These are phyloP conservation scores for Strombidium stylifer DNA, from an alignment of 73 alveolate species.

Conservation along the genomic window DNA sequence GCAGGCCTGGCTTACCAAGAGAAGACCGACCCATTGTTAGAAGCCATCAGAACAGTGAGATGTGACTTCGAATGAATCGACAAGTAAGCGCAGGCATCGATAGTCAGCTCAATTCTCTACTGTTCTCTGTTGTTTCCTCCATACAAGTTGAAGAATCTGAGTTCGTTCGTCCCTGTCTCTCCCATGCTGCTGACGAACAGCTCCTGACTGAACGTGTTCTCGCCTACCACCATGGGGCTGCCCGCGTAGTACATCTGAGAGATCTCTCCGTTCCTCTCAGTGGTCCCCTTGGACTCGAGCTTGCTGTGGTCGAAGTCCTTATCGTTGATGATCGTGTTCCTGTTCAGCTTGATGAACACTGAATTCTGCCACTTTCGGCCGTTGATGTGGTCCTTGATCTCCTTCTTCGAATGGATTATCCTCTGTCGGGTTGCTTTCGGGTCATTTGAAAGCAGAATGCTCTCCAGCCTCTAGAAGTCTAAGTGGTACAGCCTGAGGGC, in stretches of 20 bases:
- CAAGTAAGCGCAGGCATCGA: conserved; percentile 37
- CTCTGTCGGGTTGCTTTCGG: too few relatives aligned
- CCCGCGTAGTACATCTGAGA: too few relatives aligned
- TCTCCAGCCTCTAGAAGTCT: not conserved
- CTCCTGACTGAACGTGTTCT: too few relatives aligned
- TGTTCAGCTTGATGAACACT: conserved; percentile 18
- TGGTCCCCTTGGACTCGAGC: too few relatives aligned
- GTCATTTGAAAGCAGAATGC: too few relatives aligned
- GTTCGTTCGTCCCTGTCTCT: conserved; percentile 43
- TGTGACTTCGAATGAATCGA: conserved; percentile 35
- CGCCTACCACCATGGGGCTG: too few relatives aligned
- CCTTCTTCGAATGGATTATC: not conserved
- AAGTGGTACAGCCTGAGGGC: conserved; percentile 35
- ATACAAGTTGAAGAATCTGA: conserved; percentile 14
- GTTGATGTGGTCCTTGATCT: conserved; percentile 39
- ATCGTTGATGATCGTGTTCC: not conserved
- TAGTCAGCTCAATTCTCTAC: conserved; percentile 8
- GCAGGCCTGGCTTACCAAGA: conserved; percentile 34
- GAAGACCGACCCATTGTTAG: conserved; percentile 42
- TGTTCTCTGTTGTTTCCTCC: not conserved
- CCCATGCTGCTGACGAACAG: conserved; percentile 53
- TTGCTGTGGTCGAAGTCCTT: too few relatives aligned
- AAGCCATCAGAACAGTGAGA: conserved; percentile 22
- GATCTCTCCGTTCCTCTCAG: too few relatives aligned
- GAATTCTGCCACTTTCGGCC: conserved; percentile 42